A percentile compares a stretch with the other conserved stretches of the same genome.
phyloP scores from a whole-genome alignment of 2,329 filamentous ascomycete genomes.

The Aspergillus ruber region DNA sequence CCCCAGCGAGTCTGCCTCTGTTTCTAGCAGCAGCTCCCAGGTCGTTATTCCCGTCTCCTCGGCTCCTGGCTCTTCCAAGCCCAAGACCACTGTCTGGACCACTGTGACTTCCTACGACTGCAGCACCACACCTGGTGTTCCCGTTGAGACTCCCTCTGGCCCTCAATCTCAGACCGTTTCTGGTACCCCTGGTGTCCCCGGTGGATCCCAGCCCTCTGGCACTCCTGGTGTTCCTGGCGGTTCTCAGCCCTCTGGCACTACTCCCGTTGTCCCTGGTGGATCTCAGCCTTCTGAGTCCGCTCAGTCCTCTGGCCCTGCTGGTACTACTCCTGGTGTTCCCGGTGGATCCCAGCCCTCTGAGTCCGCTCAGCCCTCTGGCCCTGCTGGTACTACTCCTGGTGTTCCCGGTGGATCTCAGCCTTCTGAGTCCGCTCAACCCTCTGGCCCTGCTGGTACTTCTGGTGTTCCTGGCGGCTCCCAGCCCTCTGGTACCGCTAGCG shows the following conservation, averaged over 20 bases:
- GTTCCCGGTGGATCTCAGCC: slow-evolving; percentile 5
- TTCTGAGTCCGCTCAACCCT: slow-evolving; percentile 4
- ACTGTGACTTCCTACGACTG: not conserved
- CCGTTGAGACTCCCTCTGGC: slow-evolving; percentile 2
- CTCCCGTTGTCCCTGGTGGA: not conserved
- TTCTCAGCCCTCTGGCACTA: not conserved
- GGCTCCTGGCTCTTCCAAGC: not conserved
- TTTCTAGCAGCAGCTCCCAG: slow-evolving; percentile 2
- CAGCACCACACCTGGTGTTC: slow-evolving; percentile 6
- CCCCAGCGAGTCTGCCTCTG: slow-evolving; percentile 1
- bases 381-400: slow-evolving; percentile 1
- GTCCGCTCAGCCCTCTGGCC: not conserved
- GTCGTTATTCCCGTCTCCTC: not conserved
- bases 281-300: not conserved
- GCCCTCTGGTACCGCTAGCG: slow-evolving; percentile 7
- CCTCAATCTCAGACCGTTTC: slow-evolving; percentile 1
- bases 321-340: not conserved
- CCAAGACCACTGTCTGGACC: not conserved
- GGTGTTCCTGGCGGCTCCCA: slow-evolving; percentile 5
- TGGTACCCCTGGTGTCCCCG: slow-evolving; percentile 3
- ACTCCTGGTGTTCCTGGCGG: slow-evolving; percentile 5
- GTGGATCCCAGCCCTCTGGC: slow-evolving; percentile 1
- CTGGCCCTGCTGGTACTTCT: not conserved
- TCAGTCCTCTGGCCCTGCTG: too few species aligned
- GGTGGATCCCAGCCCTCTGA: not conserved